Base-by-base conservation (phyloP, 169 alveolate genomes). In the Plasmodium ovale region DNA sequence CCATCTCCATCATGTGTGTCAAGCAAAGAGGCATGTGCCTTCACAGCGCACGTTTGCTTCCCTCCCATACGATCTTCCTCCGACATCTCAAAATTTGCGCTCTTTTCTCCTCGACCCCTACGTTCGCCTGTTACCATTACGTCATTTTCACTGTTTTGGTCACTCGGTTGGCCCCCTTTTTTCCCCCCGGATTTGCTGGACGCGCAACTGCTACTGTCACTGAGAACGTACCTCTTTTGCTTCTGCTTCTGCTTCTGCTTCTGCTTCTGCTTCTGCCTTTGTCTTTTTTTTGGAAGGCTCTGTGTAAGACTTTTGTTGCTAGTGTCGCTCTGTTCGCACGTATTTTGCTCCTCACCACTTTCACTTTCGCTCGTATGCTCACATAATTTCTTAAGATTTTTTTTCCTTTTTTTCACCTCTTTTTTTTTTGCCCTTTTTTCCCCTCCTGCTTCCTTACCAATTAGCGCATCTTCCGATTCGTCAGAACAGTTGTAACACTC, bases 171-270 rank as follows among this genome's bases (percentile, higher is more conserved):
- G 9, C 16, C 16, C 16, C 16, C 10, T 14, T 47, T 6, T 21
- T 14, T 21, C 1, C 12, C 16, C 16, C 16, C 56, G 56, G 16
- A 2, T 14, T 3, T 21, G 56, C 16, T 47, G 16, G 23, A n/a
- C 12, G 56, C 16, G 16, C 16, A 3, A 47, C 56, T 47, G 2
- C 16, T 21, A 21, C 56, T 47, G 16, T 47, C 56, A 47, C 19
- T 47, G 12, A 47, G 16, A 21, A 47, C 56, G 3, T 47, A 47
- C 6, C 31, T 53, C 25, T 68, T 39, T 12, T 68, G 21, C 21
- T 79, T 82, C 51, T 82, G 64, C 37, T 79, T 82, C 29, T 35
- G 49, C 35, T 82, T 58, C 21, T 56, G 51, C n/a, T 82, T 53
- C 25, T 23, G 16, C 31, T 51, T 51, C 21, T 53, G 44, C 7